phyloP scores from a whole-genome alignment of 2,329 filamentous ascomycete genomes.

The Xylariaceae sp. region DNA sequence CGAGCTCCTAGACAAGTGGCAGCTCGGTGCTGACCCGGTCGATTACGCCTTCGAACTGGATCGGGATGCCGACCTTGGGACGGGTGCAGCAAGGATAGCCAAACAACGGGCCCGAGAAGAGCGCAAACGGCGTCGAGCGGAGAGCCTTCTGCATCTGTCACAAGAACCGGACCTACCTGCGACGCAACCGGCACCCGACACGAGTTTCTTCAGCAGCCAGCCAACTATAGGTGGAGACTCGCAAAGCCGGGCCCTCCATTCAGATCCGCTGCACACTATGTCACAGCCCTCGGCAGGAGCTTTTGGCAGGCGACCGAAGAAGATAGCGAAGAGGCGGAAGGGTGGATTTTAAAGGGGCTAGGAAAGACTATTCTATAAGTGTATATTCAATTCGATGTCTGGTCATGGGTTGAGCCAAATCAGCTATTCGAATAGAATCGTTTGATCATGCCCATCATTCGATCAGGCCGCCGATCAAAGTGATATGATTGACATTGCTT shows the following conservation, averaged over 20 bases:
- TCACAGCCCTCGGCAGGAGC: conserved; percentile 29
- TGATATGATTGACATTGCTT: too few species aligned
- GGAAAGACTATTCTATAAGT: too few species aligned
- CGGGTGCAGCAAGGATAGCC: conserved; percentile 22
- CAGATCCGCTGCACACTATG: conserved; percentile 26
- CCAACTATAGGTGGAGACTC: conserved; percentile 18
- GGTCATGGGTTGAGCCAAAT: too few species aligned
- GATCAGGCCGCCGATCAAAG: too few species aligned
- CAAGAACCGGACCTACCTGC: conserved; percentile 25
- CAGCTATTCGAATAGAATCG: too few species aligned
- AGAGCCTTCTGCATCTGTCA: conserved; percentile 26
- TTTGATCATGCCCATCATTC: too few species aligned
- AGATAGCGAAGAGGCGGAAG: conserved; percentile 29
- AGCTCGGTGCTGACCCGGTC: conserved; percentile 21
- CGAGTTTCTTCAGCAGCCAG: conserved; percentile 25
- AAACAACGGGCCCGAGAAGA: conserved; percentile 25
- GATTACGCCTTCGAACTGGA: conserved; percentile 30
- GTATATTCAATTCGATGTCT: too few species aligned
- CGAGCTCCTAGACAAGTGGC: conserved; percentile 28
- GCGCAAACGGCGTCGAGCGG: conserved; percentile 30
- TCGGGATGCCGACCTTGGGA: conserved; percentile 23
- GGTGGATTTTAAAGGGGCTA: conserved; percentile 29
- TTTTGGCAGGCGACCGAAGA: conserved; percentile 29
- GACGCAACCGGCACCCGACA: conserved; percentile 26
- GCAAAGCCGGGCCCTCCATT: conserved; percentile 20